Evolutionary conservation across 805 yeast species (phyloP).

Genomic region (Candida taoyuanica): DNA sequence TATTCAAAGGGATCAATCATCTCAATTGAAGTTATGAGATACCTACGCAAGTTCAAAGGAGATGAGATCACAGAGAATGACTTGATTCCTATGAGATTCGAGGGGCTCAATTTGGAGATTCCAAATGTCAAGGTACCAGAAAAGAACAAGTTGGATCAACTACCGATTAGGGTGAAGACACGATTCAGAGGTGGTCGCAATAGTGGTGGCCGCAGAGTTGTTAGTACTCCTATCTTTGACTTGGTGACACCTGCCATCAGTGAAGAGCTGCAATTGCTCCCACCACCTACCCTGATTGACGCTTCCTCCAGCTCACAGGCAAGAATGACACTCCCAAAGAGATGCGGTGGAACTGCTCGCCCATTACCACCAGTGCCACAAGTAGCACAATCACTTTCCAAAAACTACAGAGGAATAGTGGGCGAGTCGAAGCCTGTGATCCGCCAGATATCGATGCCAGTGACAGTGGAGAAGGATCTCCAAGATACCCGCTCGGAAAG

Average conservation of each 20-base stretch:
- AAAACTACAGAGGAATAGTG: background rate
- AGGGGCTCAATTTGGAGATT: slow-evolving; percentile 7
- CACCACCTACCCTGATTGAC: slow-evolving; percentile 2
- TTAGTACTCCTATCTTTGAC: slow-evolving; percentile 21
- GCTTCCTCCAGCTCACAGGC: background rate
- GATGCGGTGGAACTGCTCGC: background rate
- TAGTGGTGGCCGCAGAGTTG: slow-evolving; percentile 15
- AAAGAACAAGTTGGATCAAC: slow-evolving; percentile 5
- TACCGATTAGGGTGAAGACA: slow-evolving; percentile 23
- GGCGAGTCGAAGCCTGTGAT: background rate
- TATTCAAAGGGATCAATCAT: no score
- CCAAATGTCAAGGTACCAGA: background rate
- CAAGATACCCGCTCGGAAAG: background rate
- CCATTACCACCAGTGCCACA: slow-evolving; percentile 3
- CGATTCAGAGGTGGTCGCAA: slow-evolving; percentile 12
- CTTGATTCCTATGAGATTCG: slow-evolving; percentile 6
- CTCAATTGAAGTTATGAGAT: slow-evolving; percentile 21
- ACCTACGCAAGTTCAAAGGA: slow-evolving; percentile 19
- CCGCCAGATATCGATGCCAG: slow-evolving; percentile 14
- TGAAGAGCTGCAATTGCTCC: slow-evolving; percentile 1
- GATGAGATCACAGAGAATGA: slow-evolving; percentile 20
- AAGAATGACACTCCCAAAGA: background rate
- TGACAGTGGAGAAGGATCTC: background rate
- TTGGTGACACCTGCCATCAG: slow-evolving; percentile 7
- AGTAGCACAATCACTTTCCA: no score